Percentiles rank a stretch among this genome's conserved stretches.
Evolutionary conservation across 2,329 filamentous ascomycete genomes (phyloP).

Genomic region (Niveomyces coronatus): DNA sequence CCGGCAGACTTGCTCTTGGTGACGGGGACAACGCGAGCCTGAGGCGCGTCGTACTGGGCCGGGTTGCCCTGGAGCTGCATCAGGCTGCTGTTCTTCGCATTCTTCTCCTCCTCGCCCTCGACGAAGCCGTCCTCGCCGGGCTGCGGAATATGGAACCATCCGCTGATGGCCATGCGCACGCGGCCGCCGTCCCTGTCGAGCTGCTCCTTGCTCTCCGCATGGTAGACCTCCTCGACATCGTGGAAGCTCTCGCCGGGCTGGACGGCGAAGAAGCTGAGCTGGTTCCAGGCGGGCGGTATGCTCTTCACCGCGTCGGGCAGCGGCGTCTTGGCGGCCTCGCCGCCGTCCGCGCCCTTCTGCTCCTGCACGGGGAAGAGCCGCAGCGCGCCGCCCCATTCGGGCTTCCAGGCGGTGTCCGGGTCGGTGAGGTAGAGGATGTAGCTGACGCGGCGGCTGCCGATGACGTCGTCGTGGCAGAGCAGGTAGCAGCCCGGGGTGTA

Average conservation of each 20-base stretch:
- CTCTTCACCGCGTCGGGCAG: conserved; percentile 66
- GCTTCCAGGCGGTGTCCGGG: conserved; percentile 81
- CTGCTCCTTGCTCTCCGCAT: conserved; percentile 48
- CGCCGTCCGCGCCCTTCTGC: conserved; percentile 49
- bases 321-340: conserved; percentile 69
- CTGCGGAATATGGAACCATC: conserved; percentile 98
- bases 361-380: conserved; percentile 69
- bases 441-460: conserved; percentile 89
- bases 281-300: conserved; percentile 94
- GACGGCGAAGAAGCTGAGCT: conserved; percentile 95
- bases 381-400: conserved; percentile 86
- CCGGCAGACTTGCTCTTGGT: conserved; percentile 30
- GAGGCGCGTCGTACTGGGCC: conserved; percentile 78
- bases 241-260: conserved; percentile 98
- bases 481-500: conserved; percentile 95
- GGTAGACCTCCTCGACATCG: conserved; percentile 96
- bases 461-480: conserved; percentile 96
- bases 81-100: conserved; percentile 81
- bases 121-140: conserved; percentile 87
- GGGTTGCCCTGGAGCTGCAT: conserved; percentile 88
- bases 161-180: conserved; percentile 94
- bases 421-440: conserved; percentile 96
- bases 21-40: conserved; percentile 43
- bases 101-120: conserved; percentile 75
- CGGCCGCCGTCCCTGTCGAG: conserved; percentile 61